Evolutionary conservation across 345 rosid genomes (phyloP), one percentile per base, ranked within the genome.

Genomic region (Abelmoschus esculentus): DNA sequence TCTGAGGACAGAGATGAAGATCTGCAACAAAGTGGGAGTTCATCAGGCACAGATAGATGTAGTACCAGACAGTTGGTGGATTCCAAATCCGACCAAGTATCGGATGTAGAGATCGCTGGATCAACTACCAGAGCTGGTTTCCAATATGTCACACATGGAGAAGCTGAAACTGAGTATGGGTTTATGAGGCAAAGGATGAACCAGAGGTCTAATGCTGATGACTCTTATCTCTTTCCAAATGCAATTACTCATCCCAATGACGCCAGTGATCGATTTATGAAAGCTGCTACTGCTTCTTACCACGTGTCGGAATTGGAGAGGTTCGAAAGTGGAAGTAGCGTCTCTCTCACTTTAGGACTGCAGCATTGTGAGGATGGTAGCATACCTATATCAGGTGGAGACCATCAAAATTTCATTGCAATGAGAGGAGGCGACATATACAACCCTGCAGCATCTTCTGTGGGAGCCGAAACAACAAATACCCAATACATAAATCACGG

Each of bases 311-410:
- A 90, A 54, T 66, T 80, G 79, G 86, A 85, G 46, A 79, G 89
- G 76, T 83, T 78, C 8, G 86, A 86, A 62, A 76, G 78, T 66
- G 87, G 90, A 70, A 83, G 84, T 7, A 90, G 86, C 18, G 87
- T 90, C 71, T 95, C 99, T 17, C 90, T 90, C 40, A 87, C 99
- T 0, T 54, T 91, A 36, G 96, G 97, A 31, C 82, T 95, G 80
- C 96, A 90, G 73, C 89, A 91, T 29, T 82, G 83, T 2, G 92
- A 89, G 65, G 92, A 83, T 34, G 82, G 81, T 64, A 74, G 44
- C 65, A 64, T 85, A 34, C 86, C 93, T 5, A 78, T 87, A 80
- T 74, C 92, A 2, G 76, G 78, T 13, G 82, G 82, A 42, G 28
- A 61, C 50, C 87, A 82, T 60, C 79, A 78, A 18, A 74, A 84